Evolutionary conservation across 2,329 filamentous ascomycete genomes (phyloP), one percentile per base, ranked within the genome.

Genomic region (Ascochyta viciae-villosae): DNA sequence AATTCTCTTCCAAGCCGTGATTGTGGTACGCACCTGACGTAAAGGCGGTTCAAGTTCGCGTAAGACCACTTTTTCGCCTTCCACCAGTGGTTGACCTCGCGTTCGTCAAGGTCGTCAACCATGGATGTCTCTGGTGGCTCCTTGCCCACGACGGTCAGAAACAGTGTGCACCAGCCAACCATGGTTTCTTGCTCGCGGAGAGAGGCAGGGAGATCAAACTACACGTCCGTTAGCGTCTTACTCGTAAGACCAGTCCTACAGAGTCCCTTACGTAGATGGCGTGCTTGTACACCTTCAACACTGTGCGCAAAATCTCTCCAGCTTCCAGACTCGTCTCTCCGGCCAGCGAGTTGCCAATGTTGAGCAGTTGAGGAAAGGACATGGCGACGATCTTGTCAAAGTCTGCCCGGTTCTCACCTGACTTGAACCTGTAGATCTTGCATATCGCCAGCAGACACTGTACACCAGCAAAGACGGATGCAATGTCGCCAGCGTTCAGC

Each of bases 41-140:
- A 99, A 16, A 99, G 85, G 60, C 95, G 87, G 80, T 99, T 99
- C 67, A 99, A 80, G 77, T 98, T 98, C 71, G 95, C 96, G 77
- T 97, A 99, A 13, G 94, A 90, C 95, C 95, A 98, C 79, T 99
- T 99, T 87, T 98, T 98, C 62, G 93, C 91, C 82, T 98, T 99
- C 94, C 94, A 99, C 94, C 95, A 99, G 76, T 97, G 92, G 74
- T 96, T 93, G 69, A 89, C 86, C 77, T 98, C 95, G 54, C 95
- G 87, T 72, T 98, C 94, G 55, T 91, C 87, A 48, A 89, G 80
- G 58, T 91, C 91, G 57, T 96, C 92, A 54, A 82, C 77, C 84
- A 98, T 88, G 33, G 93, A 89, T 65, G 83, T 87, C 52, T 89
- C 84, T 4, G 95, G 95, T 33, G 91, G 87, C 22, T 88, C 81